Percentiles rank a stretch among this genome's conserved stretches.
phyloP scores from a whole-genome alignment of 495 filamentous ascomycete genomes.

The Hyphodiscus hymeniophilus region DNA sequence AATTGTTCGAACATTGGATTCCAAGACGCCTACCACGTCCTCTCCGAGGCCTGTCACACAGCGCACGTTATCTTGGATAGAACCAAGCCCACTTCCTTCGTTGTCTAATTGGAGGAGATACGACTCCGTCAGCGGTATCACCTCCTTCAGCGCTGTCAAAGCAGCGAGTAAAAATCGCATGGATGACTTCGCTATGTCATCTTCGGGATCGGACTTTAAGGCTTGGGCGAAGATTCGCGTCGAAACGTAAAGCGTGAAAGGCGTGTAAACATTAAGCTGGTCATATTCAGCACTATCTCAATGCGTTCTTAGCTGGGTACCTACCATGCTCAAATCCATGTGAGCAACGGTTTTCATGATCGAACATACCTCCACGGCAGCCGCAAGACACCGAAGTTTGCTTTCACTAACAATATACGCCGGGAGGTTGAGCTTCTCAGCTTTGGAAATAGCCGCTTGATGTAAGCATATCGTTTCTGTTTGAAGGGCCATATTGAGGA shows the following conservation, averaged over 20 bases:
- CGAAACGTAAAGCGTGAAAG: conserved; percentile 87
- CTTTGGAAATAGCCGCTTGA: conserved; percentile 93
- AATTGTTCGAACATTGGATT: neutral
- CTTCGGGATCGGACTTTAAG: conserved; percentile 49
- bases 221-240: conserved; percentile 91
- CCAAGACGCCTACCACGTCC: neutral
- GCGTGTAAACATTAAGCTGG: conserved; percentile 92
- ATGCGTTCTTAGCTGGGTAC: conserved; percentile 25
- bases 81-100: conserved; percentile 32
- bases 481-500: conserved; percentile 90
- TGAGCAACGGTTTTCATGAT: conserved; percentile 92
- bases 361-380: conserved; percentile 81
- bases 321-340: conserved; percentile 69
- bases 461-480: conserved; percentile 92
- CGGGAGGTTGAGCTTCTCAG: conserved; percentile 74
- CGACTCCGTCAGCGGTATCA: conserved; percentile 84
- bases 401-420: conserved; percentile 70
- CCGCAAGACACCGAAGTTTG: conserved; percentile 81
- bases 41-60: neutral
- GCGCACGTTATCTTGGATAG: neutral
- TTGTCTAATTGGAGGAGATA: conserved; percentile 89
- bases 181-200: neutral
- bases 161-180: conserved; percentile 79
- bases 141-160: conserved; percentile 73
- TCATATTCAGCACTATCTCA: neutral